Percentiles rank a stretch among this genome's conserved stretches.
Conservation (phyloP, 2,329 filamentous ascomycete species). For the Talaromyces pinophilus region DNA sequence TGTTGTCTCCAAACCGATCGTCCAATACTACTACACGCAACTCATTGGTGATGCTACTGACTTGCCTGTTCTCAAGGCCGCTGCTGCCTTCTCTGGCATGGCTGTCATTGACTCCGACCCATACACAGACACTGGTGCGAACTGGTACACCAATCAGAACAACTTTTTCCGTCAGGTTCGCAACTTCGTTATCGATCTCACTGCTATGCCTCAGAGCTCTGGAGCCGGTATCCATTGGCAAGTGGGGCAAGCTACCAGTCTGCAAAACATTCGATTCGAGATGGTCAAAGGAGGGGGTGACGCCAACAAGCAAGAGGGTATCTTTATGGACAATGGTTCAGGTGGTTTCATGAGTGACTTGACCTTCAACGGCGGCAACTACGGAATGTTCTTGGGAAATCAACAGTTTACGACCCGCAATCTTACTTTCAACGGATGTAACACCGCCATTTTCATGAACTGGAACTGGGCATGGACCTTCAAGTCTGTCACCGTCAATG, state of each 20-base stretch:
- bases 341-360: slow-evolving; percentile 83
- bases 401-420: slow-evolving; percentile 88
- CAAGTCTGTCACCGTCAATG: slow-evolving; percentile 73
- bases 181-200: slow-evolving; percentile 79
- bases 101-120: slow-evolving; percentile 87
- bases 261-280: slow-evolving; percentile 80
- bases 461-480: slow-evolving; percentile 90
- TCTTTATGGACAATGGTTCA: slow-evolving; percentile 83
- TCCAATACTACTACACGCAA: slow-evolving; percentile 91
- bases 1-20: slow-evolving; percentile 72
- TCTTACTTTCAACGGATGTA: slow-evolving; percentile 76
- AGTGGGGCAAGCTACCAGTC: slow-evolving; percentile 76
- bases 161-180: slow-evolving; percentile 84
- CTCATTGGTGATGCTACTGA: slow-evolving; percentile 77
- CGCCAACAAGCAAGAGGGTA: slow-evolving; percentile 70
- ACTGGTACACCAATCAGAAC: slow-evolving; percentile 78
- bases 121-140: slow-evolving; percentile 67
- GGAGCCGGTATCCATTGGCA: slow-evolving; percentile 82
- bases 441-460: slow-evolving; percentile 83
- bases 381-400: slow-evolving; percentile 77
- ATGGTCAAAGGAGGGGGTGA: slow-evolving; percentile 68
- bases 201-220: slow-evolving; percentile 59
- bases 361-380: slow-evolving; percentile 77
- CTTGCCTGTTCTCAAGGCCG: slow-evolving; percentile 73
- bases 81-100: slow-evolving; percentile 74